phyloP scores from a whole-genome alignment of 192 early-diverging fungal species.

The Linnemannia elongata region DNA sequence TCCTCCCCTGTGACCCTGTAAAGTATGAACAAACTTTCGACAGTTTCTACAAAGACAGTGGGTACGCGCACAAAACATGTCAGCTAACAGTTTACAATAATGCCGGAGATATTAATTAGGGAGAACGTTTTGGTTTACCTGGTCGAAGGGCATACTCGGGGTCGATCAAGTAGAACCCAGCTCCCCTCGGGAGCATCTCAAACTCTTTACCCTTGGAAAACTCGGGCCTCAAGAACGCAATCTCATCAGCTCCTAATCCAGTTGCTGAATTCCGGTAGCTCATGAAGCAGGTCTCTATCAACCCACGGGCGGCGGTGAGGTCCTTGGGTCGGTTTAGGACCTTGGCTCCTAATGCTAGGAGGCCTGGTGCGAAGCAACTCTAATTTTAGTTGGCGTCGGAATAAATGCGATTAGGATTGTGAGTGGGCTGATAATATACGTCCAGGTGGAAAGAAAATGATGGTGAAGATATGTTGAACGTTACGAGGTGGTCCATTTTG shows the following conservation, averaged over 20 bases:
- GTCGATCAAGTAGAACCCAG: constrained; percentile 38
- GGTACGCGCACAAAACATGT: neutral
- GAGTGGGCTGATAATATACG: neutral
- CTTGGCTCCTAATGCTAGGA: constrained; percentile 72
- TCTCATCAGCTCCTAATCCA: constrained; percentile 43
- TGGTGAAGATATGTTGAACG: neutral
- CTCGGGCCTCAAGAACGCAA: constrained; percentile 35
- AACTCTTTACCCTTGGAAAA: constrained; percentile 22
- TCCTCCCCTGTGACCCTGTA: constrained; percentile 41
- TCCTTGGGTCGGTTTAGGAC: constrained; percentile 66
- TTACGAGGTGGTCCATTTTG: constrained; percentile 82
- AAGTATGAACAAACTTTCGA: constrained; percentile 37
- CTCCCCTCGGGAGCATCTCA: constrained; percentile 25
- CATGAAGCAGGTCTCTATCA: constrained; percentile 74
- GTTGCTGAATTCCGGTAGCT: constrained; percentile 37
- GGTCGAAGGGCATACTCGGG: constrained; percentile 63
- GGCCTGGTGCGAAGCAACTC: constrained; percentile 83
- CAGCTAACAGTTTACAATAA: neutral
- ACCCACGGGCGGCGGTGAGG: constrained; percentile 73
- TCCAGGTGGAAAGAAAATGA: too few species aligned
- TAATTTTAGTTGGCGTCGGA: neutral
- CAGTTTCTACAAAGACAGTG: constrained; percentile 6
- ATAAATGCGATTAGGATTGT: neutral
- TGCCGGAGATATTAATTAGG: neutral
- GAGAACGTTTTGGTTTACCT: constrained; percentile 22